phyloP scores from a whole-genome alignment of 108 stramenopile genomes.

The Nannochloropsis oceanica region DNA sequence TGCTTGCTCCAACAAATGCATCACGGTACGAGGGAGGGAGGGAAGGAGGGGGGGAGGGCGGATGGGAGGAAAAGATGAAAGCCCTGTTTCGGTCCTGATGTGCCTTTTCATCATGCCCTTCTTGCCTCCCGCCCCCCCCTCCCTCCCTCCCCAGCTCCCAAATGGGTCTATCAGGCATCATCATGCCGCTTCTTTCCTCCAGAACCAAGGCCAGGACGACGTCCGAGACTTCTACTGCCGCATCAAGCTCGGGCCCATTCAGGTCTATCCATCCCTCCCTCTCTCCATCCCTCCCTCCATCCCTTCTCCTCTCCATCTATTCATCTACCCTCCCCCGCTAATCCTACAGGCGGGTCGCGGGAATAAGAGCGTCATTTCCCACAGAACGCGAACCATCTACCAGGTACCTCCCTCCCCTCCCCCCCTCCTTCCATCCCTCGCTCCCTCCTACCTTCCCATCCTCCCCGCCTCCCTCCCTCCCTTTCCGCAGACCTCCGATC shows the following conservation, averaged over 20 bases:
- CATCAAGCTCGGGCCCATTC: neutral
- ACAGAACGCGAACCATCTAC: neutral
- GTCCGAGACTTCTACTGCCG: neutral
- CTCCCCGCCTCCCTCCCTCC: neutral
- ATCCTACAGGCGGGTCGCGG: neutral
- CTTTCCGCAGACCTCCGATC: neutral
- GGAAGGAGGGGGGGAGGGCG: neutral
- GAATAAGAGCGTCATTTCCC: neutral
- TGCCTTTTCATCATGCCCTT: neutral
- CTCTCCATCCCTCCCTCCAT: neutral
- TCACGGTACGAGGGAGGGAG: neutral
- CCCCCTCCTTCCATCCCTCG: neutral
- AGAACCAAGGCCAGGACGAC: neutral
- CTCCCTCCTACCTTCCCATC: neutral
- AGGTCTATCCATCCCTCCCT: neutral
- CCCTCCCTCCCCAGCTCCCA: neutral
- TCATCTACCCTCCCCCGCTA: neutral
- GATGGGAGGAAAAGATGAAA: neutral
- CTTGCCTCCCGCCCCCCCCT: neutral
- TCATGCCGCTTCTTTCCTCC: neutral
- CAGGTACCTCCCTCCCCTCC: neutral
- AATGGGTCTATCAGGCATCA: neutral
- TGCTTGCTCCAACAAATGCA: neutral
- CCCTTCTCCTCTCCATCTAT: neutral
- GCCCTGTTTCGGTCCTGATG: too few species aligned